Base-by-base conservation (phyloP, 1,139 yeast genomes). In the Debaryomyces fabryi region DNA sequence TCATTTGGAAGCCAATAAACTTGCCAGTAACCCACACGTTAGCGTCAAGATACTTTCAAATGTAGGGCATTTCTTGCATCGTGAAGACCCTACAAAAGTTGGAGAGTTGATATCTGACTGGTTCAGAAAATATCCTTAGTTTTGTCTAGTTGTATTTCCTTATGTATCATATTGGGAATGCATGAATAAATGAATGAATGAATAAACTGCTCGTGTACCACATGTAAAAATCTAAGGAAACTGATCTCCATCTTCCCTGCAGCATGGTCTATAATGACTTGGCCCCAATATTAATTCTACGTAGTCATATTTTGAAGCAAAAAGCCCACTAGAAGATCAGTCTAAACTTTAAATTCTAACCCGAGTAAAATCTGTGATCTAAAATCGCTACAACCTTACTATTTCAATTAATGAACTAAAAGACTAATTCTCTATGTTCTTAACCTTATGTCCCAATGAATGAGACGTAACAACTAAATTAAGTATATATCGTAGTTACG, bases 41-140 rank as follows among this genome's bases (percentile, higher is more conserved):
- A 58, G 62, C 41, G 70, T 72, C n/a, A 63, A 68, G 48, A 49
- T 69, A 3, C 40, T 75, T 25, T 58, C 63, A 3, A 59, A 62
- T 5, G 61, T 64, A 34, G 79, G 80, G 2, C 80, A 75, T 53
- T 75, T 74, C 53, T 59, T 74, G 52, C 79, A 75, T 35, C 58
- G 78, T 42, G 79, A 75, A 50, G 66, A 67, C 30, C 78, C 79
- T 0, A 56, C 46, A 9, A 55, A 55, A 41, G 71, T 73, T 3
- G 69, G 67, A 1, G 58, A 58, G 29, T 48, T 61, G 25, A 58
- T 68, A 8, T 49, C 57, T 32, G 68, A 63, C 24, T 75, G 76
- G 73, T 59, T 71, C 46, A 49, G 48, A 38, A 27, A 47, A 20
- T 39, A 47, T 37, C 27, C 47, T 18, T 49, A 21, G n/a, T 25